Base-by-base conservation (phyloP, 139 green algal genomes). In the Microglena sp. region DNA sequence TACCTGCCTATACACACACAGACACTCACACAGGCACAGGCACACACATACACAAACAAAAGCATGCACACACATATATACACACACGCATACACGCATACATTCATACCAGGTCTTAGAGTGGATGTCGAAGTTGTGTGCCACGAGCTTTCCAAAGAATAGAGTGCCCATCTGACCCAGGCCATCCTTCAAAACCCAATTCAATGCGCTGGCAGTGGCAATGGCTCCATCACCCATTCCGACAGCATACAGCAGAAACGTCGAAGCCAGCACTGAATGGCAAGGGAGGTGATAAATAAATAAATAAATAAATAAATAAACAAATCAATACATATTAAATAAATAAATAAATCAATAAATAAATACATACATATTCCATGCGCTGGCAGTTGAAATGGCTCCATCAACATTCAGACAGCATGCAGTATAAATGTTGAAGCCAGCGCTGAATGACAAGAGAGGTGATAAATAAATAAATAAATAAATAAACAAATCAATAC, bases 391-490 rank as follows among this genome's bases (percentile, higher is more conserved):
- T 31, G 85, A 79, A 8, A 91, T 84, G 29, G 81, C 77, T 0
- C 78, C 84, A 3, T 75, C 79, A 0, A 84, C 30, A 91, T 67
- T 0, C 85, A 84, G 4, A 90, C 82, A 0, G 75, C 66, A 66
- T 91, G 90, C n/a, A 91, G 77, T 61, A 91, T 70, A 60, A 91
- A 91, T n/a, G 84, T 87, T 61, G 72, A 85, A 4, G 83, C 78
- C 32, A 91, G 68, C 54, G 88, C 82, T 69, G 73, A 69, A 60
- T 2, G 43, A 22, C 32, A 2, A 32, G 64, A 43, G 55, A 5
- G 4, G n/a, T n/a, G n/a, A 30, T 50, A 45, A 33, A 60, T 24
- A 4, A 67, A 27, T 5, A 15, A 67, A 24, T 8, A 31, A 35
- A 50, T 15, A 11, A 28, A 30, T 50, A 45, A 33, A 60, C 24